phyloP scores from a whole-genome alignment of 371 early-diverging fungal genomes.

The Dipsacomyces acuminosporus region DNA sequence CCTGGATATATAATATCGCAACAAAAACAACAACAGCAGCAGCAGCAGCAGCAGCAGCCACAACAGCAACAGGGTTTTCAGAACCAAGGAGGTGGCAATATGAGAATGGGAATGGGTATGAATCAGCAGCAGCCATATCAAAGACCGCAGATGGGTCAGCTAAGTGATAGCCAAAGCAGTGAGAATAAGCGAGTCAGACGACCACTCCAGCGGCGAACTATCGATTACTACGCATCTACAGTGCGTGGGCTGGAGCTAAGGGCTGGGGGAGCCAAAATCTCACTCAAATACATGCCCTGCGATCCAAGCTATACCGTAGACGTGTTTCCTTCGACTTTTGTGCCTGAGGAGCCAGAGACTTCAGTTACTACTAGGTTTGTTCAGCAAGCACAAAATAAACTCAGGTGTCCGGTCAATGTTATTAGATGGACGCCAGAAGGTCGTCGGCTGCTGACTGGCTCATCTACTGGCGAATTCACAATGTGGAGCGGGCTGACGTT shows the following conservation, averaged over 20 bases:
- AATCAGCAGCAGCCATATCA: conserved; percentile 4
- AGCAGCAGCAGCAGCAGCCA: conserved; percentile 15
- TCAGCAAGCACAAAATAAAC: conserved; percentile 97
- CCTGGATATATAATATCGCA: background rate
- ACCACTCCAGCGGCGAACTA: conserved; percentile 89
- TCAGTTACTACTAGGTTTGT: conserved; percentile 90
- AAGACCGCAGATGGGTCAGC: conserved; percentile 6
- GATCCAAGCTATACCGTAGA: conserved; percentile 84
- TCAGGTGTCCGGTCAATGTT: conserved; percentile 93
- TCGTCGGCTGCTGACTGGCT: conserved; percentile 94
- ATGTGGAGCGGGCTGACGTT: conserved; percentile 99
- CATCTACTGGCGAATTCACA: conserved; percentile 98
- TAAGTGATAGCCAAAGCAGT: background rate
- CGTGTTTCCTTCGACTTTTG: conserved; percentile 82
- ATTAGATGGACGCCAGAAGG: conserved; percentile 99
- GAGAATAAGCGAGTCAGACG: conserved; percentile 43
- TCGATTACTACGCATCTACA: conserved; percentile 92
- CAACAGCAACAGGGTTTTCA: conserved; percentile 2
- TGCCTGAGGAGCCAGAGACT: conserved; percentile 70
- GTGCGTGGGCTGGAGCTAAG: conserved; percentile 73
- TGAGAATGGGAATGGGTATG: conserved; percentile 2
- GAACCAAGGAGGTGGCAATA: conserved; percentile 1
- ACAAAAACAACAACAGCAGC: conserved; percentile 7
- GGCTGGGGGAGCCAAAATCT: conserved; percentile 6
- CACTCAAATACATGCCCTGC: conserved; percentile 61